These are phyloP conservation scores for Alternaria angustiovoidea DNA, from an alignment of 2,329 filamentous ascomycete genomes.

Conservation along the genomic window DNA sequence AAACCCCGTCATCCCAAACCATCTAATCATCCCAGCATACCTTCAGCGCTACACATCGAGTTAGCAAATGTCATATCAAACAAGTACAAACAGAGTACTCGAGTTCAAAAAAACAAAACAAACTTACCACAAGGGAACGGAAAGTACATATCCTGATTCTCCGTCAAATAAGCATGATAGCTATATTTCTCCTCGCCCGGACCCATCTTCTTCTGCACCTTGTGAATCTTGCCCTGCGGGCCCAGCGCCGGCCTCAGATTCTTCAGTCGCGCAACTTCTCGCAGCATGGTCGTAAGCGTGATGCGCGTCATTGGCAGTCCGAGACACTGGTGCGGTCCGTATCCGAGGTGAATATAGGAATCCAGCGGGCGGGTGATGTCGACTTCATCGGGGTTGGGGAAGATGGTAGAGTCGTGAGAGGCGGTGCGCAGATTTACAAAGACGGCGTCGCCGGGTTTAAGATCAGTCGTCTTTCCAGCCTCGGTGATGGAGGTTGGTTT, in stretches of 20 bases:
- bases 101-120: neutral
- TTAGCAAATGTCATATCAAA: slow-evolving; percentile 9
- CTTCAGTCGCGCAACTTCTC: slow-evolving; percentile 52
- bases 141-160: slow-evolving; percentile 58
- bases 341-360: slow-evolving; percentile 55
- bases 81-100: too few species aligned
- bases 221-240: slow-evolving; percentile 53
- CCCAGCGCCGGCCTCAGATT: slow-evolving; percentile 51
- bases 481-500: slow-evolving; percentile 46
- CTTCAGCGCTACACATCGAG: slow-evolving; percentile 31
- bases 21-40: slow-evolving; percentile 39
- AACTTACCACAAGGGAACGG: slow-evolving; percentile 58
- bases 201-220: slow-evolving; percentile 48
- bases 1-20: too few species aligned
- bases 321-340: slow-evolving; percentile 55
- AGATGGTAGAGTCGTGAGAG: slow-evolving; percentile 51
- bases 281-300: slow-evolving; percentile 57
- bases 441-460: slow-evolving; percentile 51
- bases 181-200: slow-evolving; percentile 39
- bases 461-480: slow-evolving; percentile 34
- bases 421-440: slow-evolving; percentile 56
- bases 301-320: slow-evolving; percentile 55
- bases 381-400: slow-evolving; percentile 53
- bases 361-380: slow-evolving; percentile 51
- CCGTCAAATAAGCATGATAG: slow-evolving; percentile 57